Conservation (phyloP, 2,329 filamentous ascomycete species). For the Fusarium scirpi region DNA sequence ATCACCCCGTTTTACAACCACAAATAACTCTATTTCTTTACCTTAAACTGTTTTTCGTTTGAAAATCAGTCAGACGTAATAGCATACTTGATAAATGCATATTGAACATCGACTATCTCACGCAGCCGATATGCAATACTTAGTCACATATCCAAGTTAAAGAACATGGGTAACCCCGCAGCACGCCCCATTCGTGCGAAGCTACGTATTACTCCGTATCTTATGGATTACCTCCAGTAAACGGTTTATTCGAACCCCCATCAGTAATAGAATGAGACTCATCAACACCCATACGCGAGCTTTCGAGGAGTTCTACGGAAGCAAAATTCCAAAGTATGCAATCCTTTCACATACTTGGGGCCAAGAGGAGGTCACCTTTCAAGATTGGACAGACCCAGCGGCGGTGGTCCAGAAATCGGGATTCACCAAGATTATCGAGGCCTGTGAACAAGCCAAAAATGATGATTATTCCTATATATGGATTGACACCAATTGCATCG, state of each 20-base stretch:
- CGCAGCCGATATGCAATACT: neutral
- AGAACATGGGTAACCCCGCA: neutral
- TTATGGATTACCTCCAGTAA: accelerated
- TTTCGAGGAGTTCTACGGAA: neutral
- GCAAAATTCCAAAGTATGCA: neutral
- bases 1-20: too few species aligned
- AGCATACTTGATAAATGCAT: too few species aligned
- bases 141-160: too few species aligned
- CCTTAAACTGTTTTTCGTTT: accelerated
- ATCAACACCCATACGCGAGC: neutral
- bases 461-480: neutral
- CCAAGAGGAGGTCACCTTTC: neutral
- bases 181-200: accelerated
- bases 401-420: neutral
- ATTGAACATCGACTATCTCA: neutral
- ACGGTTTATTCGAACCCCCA: accelerated
- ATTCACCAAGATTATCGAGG: neutral
- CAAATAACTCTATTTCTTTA: too few species aligned
- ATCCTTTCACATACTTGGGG: neutral
- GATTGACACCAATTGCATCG: neutral
- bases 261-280: neutral
- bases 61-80: too few species aligned
- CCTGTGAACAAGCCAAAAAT: neutral
- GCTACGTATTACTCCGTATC: neutral
- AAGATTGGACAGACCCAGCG: neutral